A percentile compares a stretch with the other conserved stretches of the same genome.
Evolutionary conservation across 2,329 filamentous ascomycete species (phyloP).

Genomic region (Epichloe sylvatica): DNA sequence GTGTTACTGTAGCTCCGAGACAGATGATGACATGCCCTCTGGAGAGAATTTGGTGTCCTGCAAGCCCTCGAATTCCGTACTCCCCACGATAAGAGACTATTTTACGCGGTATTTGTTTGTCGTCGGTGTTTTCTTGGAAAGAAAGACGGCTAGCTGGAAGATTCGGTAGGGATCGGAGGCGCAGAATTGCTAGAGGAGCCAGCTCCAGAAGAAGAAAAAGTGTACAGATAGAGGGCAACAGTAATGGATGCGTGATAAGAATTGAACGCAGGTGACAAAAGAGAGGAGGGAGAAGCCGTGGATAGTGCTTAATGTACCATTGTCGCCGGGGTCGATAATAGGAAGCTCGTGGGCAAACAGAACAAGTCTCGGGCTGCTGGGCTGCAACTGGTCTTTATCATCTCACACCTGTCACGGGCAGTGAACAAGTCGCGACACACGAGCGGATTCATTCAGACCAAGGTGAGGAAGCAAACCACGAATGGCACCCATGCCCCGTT

Average conservation of each 20-base stretch:
- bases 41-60: background rate
- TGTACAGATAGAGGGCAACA: background rate
- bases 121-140: background rate
- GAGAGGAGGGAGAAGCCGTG: background rate
- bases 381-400: background rate
- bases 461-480: conserved; percentile 1
- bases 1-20: background rate
- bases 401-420: background rate
- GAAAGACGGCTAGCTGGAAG: background rate
- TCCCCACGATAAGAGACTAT: background rate
- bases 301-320: background rate
- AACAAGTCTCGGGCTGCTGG: background rate
- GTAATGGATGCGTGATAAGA: background rate
- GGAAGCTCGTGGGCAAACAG: background rate
- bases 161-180: background rate
- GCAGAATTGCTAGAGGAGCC: background rate
- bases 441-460: background rate
- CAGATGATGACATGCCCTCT: background rate
- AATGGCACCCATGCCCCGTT: background rate
- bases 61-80: background rate
- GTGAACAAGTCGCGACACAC: conserved; percentile 3
- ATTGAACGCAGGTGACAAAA: background rate
- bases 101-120: background rate
- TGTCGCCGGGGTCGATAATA: conserved; percentile 2
- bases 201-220: background rate